These are phyloP conservation scores for Boletus putidus DNA, from an alignment of 1,284 basidiomycete species.

Conservation along the genomic window DNA sequence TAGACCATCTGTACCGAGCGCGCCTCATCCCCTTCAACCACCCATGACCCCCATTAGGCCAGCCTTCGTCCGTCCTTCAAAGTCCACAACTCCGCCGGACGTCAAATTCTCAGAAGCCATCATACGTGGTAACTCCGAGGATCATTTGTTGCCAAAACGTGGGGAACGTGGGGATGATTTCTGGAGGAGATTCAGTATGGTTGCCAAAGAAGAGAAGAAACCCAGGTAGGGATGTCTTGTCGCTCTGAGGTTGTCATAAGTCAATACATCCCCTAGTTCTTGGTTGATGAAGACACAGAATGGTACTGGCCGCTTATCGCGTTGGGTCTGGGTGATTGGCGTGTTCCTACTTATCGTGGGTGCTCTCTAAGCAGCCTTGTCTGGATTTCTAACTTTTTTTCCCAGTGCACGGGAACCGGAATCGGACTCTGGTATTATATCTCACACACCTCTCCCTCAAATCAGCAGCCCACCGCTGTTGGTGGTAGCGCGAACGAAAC, in stretches of 20 bases:
- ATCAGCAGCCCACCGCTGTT: conserved; percentile 57
- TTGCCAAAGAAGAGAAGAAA: conserved; percentile 68
- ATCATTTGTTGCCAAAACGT: conserved; percentile 59
- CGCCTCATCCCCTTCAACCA: conserved; percentile 72
- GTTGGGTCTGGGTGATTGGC: conserved; percentile 70
- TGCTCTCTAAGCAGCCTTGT: conserved; percentile 8
- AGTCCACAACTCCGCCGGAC: conserved; percentile 41
- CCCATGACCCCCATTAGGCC: conserved; percentile 77
- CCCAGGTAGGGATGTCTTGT: conserved; percentile 45
- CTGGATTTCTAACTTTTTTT: neutral
- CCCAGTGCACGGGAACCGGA: conserved; percentile 50
- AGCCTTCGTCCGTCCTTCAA: conserved; percentile 66
- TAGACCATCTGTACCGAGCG: conserved; percentile 40
- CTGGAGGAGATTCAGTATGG: conserved; percentile 82
- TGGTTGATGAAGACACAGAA: conserved; percentile 67
- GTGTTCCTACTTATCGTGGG: conserved; percentile 56
- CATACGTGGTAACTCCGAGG: conserved; percentile 68
- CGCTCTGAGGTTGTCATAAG: neutral
- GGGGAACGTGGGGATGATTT: conserved; percentile 78
- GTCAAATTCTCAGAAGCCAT: conserved; percentile 60
- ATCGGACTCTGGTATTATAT: conserved; percentile 62
- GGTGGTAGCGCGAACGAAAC: conserved; percentile 65
- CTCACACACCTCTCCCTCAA: conserved; percentile 49
- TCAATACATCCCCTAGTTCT: conserved; percentile 41
- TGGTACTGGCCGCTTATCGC: conserved; percentile 52